These are phyloP conservation scores for Candida hungchunana DNA, from an alignment of 805 yeast genomes.

Conservation along the genomic window DNA sequence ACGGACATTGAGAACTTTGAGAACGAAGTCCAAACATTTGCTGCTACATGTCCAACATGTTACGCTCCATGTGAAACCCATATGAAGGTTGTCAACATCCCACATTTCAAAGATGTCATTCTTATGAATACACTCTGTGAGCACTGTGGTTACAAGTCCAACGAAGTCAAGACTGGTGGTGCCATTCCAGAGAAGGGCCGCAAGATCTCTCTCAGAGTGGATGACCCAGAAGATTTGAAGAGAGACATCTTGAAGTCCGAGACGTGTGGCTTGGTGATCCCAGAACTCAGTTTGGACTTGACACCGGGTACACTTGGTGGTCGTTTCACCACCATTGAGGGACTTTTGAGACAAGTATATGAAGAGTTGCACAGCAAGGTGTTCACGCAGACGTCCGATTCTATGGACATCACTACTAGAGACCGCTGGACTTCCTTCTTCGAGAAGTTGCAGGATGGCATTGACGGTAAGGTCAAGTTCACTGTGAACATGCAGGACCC, in stretches of 20 bases:
- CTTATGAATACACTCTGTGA: slow-evolving; percentile 94
- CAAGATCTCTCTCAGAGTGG: slow-evolving; percentile 64
- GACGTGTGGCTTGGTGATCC: slow-evolving; percentile 80
- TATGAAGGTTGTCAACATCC: slow-evolving; percentile 95
- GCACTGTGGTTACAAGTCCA: slow-evolving; percentile 90
- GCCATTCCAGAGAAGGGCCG: slow-evolving; percentile 86
- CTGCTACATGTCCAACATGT: slow-evolving; percentile 91
- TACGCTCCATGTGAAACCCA: slow-evolving; percentile 79
- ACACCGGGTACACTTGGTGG: slow-evolving; percentile 98
- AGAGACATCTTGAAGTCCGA: slow-evolving; percentile 94
- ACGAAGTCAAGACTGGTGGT: slow-evolving; percentile 98
- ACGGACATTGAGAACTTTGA: slow-evolving; percentile 80
- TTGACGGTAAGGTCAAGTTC: slow-evolving; percentile 76
- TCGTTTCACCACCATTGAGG: slow-evolving; percentile 95
- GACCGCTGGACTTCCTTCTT: slow-evolving; percentile 83
- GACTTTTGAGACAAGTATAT: slow-evolving; percentile 79
- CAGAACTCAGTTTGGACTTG: slow-evolving; percentile 86
- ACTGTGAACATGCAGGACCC: slow-evolving; percentile 93
- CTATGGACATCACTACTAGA: slow-evolving; percentile 78
- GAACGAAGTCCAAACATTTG: slow-evolving; percentile 90
- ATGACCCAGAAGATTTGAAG: slow-evolving; percentile 84
- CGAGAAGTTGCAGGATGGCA: slow-evolving; percentile 67
- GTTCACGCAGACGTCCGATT: slow-evolving; percentile 80
- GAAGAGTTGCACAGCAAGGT: slow-evolving; percentile 88
- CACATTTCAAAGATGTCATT: slow-evolving; percentile 96